Base-by-base conservation (phyloP, 108 stramenopile species). In the Epithemia pelagica region DNA sequence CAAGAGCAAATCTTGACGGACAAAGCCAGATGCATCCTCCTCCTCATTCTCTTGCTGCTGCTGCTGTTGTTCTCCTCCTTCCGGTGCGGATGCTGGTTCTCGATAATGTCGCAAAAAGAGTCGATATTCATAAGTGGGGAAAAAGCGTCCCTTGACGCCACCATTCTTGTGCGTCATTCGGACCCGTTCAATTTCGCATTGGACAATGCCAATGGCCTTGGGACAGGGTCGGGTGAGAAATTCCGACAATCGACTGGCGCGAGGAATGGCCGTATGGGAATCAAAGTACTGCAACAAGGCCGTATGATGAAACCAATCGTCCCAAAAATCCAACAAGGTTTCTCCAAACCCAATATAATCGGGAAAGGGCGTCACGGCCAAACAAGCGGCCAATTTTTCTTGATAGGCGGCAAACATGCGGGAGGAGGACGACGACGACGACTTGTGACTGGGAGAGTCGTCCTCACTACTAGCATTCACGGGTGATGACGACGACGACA, bases 171-270 rank as follows among this genome's bases (percentile, higher is more conserved):
- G 69, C 29, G 66, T 65, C 7, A 76, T 66, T 56, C 77, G 83
- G 58, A 93, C 81, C 7, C 92, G 73, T 67, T 90, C 85, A 62
- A 89, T 90, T 71, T 93, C 89, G 53, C 92, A 93, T 66, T 93
- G 85, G 8, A 93, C 74, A 28, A 80, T 84, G 0, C 92, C 92
- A 55, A 93, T 64, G 24, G 74, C 84, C 67, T 90, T 88, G 26
- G 92, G 92, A 69, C 81, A 83, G 15, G 92, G 92, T 28, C 68
- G 78, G 1, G 87, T 89, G 28, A 93, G 54, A 58, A 93, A 93
- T 5, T 71, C 70, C 25, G 85, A 75, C 52, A 93, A 64, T 0
- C 63, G 32, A 1, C 82, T 80, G 54, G 78, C 69, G 54, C 92
- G 73, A 7, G 92, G 92, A 0, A 93, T 86, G 8, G 87, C 73